A percentile compares a stretch with the other conserved stretches of the same genome.
phyloP scores from a whole-genome alignment of 768 basidiomycete genomes.

The Pleurotus sapidus region DNA sequence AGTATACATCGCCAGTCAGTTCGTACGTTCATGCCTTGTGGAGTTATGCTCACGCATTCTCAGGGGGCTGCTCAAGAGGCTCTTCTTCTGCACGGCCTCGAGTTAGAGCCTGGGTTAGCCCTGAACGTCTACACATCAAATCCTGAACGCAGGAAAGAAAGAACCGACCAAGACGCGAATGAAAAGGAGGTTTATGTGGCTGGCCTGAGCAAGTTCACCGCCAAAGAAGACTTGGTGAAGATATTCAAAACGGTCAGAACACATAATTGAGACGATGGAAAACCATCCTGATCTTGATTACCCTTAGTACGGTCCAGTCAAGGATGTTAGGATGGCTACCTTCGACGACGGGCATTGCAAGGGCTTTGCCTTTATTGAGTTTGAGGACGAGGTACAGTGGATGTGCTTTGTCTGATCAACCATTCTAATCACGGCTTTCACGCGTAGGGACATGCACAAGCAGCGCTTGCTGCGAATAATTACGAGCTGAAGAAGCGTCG shows the following conservation, averaged over 20 bases:
- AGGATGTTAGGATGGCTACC: conserved; percentile 74
- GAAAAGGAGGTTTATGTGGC: conserved; percentile 87
- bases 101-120: conserved; percentile 64
- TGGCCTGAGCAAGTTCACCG: conserved; percentile 77
- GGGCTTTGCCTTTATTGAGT: conserved; percentile 94
- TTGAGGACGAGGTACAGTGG: conserved; percentile 67
- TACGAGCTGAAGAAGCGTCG: conserved; percentile 86
- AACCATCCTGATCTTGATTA: neutral
- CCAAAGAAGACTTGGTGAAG: conserved; percentile 71
- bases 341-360: conserved; percentile 70
- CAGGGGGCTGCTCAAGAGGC: conserved; percentile 72
- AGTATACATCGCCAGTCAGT: conserved; percentile 81
- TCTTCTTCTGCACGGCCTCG: conserved; percentile 74
- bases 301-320: conserved; percentile 75
- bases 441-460: conserved; percentile 61
- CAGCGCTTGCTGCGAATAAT: conserved; percentile 80
- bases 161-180: conserved; percentile 86
- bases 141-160: conserved; percentile 82
- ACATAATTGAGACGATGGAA: neutral
- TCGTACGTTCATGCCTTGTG: neutral
- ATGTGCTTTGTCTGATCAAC: neutral
- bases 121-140: conserved; percentile 87
- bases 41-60: neutral
- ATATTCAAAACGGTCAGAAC: conserved; percentile 71
- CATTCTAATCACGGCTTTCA: neutral